phyloP scores from a whole-genome alignment of 2,329 filamentous ascomycete genomes.

The Pseudocercospora fijiensis region DNA sequence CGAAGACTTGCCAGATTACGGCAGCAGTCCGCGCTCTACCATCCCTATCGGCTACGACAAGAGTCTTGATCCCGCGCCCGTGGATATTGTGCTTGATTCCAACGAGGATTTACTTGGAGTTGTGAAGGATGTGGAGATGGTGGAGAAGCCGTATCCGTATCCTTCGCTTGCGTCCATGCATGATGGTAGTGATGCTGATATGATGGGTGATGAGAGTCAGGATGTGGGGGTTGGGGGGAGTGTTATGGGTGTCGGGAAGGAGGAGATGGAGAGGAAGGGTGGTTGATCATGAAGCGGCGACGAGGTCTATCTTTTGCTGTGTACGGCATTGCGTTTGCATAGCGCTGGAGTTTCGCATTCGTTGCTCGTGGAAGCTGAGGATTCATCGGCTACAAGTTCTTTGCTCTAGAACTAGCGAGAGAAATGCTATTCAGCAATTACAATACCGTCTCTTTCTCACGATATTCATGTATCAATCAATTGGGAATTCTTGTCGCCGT shows the following conservation, averaged over 20 bases:
- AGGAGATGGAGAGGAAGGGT: conserved; percentile 13
- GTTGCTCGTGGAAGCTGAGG: neutral
- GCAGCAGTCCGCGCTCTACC: neutral
- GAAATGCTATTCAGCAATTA: too few relatives aligned
- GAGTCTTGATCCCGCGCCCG: conserved; percentile 13
- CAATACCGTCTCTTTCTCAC: too few relatives aligned
- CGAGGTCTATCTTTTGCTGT: neutral
- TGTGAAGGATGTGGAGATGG: conserved; percentile 29
- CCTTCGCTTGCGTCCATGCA: conserved; percentile 11
- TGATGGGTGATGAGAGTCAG: conserved; percentile 20
- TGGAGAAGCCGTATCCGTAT: conserved; percentile 25
- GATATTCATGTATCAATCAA: too few relatives aligned
- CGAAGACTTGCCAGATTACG: neutral
- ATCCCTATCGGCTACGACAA: neutral
- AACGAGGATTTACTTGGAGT: neutral
- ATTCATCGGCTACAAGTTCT: too few relatives aligned
- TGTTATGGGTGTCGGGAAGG: conserved; percentile 10
- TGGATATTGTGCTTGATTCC: conserved; percentile 17
- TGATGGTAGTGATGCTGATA: conserved; percentile 9
- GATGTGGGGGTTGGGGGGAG: conserved; percentile 19
- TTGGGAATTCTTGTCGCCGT: too few relatives aligned
- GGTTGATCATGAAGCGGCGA: neutral
- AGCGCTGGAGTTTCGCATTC: neutral
- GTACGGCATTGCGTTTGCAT: neutral
- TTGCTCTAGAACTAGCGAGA: too few relatives aligned